Base-by-base conservation (phyloP, 1,139 yeast species). In the Taphrina sp. region DNA sequence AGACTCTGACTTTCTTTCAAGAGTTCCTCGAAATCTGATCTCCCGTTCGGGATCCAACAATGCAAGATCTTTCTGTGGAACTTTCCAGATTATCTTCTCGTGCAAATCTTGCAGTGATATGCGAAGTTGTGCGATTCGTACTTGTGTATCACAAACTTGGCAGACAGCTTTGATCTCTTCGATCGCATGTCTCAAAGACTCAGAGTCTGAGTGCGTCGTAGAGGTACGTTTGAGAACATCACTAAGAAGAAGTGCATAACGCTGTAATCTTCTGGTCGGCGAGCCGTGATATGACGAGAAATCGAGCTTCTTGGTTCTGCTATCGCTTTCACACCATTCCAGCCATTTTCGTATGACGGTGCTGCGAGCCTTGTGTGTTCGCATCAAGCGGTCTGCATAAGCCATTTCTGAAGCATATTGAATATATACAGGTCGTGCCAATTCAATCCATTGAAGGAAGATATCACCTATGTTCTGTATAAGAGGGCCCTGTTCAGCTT, bases 241-340 rank as follows among this genome's bases (percentile, higher is more conserved):
- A 16, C 70, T 68, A 19, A 87, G 72, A 38, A 87, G 83, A 38
- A 87, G 72, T 0, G 88, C 84, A 57, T 86, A 74, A 47, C 83
- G 80, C 56, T 85, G 88, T 57, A 86, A 75, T 14, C 94, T 76
- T 3, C 88, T 85, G 60, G 85, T 81, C 61, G 86, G 85, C 0
- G 94, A 84, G 63, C 87, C 83, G 63, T 85, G 78, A 64, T 84
- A 83, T 43, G 85, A 74, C 49, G 79, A 75, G 67, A 70, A 85
- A 63, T 71, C 83, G 66, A 65, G 81, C 72, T 78, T 79, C 65
- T 66, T 72, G 0, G 79, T 71, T 1, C 76, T 69, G 3, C 75
- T 72, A 58, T 77, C 76, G 22, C 64, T 66, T 58, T 78, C 78
- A 20, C 75, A 69, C 12, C 69, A 65, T 5, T 69, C 71, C 38